Base-by-base conservation (phyloP, 208 protist species). In the Crithidia sp. region DNA sequence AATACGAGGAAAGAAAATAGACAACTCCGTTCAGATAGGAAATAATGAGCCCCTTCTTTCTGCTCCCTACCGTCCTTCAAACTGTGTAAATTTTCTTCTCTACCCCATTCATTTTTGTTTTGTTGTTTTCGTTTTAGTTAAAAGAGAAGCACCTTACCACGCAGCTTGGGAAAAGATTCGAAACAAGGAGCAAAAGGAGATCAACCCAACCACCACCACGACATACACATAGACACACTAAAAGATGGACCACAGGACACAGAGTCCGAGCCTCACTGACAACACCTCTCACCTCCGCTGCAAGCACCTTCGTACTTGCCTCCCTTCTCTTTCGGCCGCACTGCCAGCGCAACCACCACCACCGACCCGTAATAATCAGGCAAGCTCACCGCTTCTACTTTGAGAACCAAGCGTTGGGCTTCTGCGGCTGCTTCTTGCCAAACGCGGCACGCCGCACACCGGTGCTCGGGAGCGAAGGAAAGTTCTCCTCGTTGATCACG, bases 391-490 rank as follows among this genome's bases (percentile, higher is more conserved):
- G 8, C 6, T 14, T 40, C 40, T 73, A 73, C 41, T 59, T 62
- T 5, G 63, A 59, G 53, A 91, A 87, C 86, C 86, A 91, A 12
- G 83, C 83, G 63, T 91, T 91, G 14, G 67, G 49, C 37, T 63
- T 66, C 7, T 45, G 9, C 14, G 60, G 45, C 69, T 86, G 68
- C 43, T 78, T 75, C 40, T 76, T 84, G 19, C 70, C 54, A 59
- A 77, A 72, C 12, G 45, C 74, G 5, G 69, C 64, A 61, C 72
- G 56, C 7, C 67, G 70, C 9, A 76, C 58, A 14, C 47, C 40
- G 52, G 72, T 73, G 58, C 64, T 76, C 16, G 77, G 88, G 9
- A 93, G 65, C 37, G 80, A 82, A 2, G 88, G 88, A 53, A 88
- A 93, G 49, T 72, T 73, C 71, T 85, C 80, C 71, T 86, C 81